phyloP scores from a whole-genome alignment of 441 rosid genomes.

The Lagerstroemia fauriei region DNA sequence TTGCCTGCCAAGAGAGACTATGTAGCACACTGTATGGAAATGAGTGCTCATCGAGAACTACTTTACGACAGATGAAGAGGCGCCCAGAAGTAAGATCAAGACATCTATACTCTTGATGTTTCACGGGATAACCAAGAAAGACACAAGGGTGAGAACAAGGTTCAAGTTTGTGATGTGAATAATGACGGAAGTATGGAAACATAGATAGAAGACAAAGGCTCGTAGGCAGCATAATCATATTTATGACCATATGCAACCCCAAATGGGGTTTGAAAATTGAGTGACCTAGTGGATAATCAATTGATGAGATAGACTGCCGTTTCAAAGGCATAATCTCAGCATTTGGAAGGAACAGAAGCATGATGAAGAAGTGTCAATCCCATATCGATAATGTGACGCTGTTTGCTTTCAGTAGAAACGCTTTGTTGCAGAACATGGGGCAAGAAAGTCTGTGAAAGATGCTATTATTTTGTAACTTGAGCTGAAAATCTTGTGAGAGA shows the following conservation, averaged over 20 bases:
- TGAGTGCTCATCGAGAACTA: background rate
- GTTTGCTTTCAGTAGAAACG: background rate
- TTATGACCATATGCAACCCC: background rate
- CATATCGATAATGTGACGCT: conserved; percentile 1
- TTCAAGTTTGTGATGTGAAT: background rate
- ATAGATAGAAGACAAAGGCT: conserved; percentile 12
- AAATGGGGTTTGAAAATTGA: background rate
- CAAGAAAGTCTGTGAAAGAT: background rate
- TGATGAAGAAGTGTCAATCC: background rate
- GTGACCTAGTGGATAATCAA: background rate
- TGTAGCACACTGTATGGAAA: background rate
- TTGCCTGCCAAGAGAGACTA: background rate
- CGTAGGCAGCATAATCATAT: background rate
- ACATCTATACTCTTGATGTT: conserved; percentile 5
- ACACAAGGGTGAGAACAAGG: background rate
- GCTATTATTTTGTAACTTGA: too few relatives aligned
- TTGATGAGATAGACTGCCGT: background rate
- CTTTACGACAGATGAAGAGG: background rate
- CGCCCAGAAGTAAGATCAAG: background rate
- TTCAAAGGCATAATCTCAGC: background rate
- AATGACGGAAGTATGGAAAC: background rate
- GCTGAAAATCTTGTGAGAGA: background rate
- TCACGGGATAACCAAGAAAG: conserved; percentile 3
- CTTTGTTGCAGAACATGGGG: background rate
- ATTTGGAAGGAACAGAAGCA: background rate